Base-by-base conservation (phyloP, 148 eudicot species). In the Dianthus caryophyllus region DNA sequence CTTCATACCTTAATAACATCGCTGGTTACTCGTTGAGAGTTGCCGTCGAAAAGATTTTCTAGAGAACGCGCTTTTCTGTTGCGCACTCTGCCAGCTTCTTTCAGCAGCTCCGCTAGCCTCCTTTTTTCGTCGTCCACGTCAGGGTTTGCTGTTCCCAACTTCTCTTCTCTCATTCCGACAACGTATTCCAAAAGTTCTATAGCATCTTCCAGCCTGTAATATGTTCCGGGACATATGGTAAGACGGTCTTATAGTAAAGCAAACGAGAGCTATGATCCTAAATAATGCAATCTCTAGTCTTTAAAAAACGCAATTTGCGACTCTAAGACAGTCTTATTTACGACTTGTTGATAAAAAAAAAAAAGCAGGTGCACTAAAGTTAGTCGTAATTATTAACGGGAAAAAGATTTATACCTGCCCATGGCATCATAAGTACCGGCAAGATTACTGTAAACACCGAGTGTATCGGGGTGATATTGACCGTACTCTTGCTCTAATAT, bases 371-470 rank as follows among this genome's bases (percentile, higher is more conserved):
- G 18, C 25, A 43, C 22, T 27, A 24, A 50, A 12, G 17, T 25
- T 54, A 2, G 59, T 54, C 7, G 25, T 18, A 59, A 59, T 33
- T 2, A 26, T 15, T 4, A 59, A 2, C 38, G 29, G 1, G 14
- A 12, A 54, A 70, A 56, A 9, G 33, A 57, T 17, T 26, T 27
- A 69, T 84, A 95, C 99, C 99, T 95, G 68, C 99, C 99, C 73
- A 95, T 68, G 8, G 99, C 99, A 81, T 95, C 99, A 79, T 95
- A 95, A 22, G 96, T 81, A 39, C 97, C 99, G 31, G 97, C 99
- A 77, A 95, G 99, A 74, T 95, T 95, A 68, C 99, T 90, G 61
- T 95, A 95, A 2, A 95, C 99, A 48, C 93, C 99, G 43, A 95
- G 93, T 4, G 97, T 95, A 48, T 95, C 99, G 1, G 96, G 91